Percentiles rank a stretch among this genome's conserved stretches.
These are phyloP conservation scores for Tuctoria greenei DNA, from an alignment of 176 grass and related monocot species.

Conservation along the genomic window DNA sequence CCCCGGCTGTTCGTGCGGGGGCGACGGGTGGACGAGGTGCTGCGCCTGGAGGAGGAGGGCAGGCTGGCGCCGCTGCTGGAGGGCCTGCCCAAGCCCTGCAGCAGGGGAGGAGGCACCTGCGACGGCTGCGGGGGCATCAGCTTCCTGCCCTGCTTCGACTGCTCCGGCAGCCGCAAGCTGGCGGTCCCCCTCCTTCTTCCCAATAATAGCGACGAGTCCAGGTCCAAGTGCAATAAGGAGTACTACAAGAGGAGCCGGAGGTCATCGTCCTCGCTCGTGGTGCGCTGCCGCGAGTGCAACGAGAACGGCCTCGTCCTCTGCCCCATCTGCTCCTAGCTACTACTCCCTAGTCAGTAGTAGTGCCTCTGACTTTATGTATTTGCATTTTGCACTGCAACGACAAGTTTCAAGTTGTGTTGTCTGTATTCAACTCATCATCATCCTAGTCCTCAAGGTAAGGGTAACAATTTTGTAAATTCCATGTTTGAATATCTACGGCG, in stretches of 20 bases:
- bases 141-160: slow-evolving; percentile 69
- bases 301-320: slow-evolving; percentile 77
- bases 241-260: no score
- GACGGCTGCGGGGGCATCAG: slow-evolving; percentile 58
- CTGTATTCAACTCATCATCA: no score
- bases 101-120: slow-evolving; percentile 37
- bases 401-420: no score
- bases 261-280: not conserved
- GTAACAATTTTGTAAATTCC: no score
- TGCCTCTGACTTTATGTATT: no score
- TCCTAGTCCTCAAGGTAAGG: no score
- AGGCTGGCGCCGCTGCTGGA: slow-evolving; percentile 48
- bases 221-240: not conserved
- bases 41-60: slow-evolving; percentile 59
- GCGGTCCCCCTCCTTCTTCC: not conserved
- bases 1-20: slow-evolving; percentile 64
- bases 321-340: slow-evolving; percentile 55
- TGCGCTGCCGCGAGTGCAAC: slow-evolving; percentile 67
- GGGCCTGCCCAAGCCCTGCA: slow-evolving; percentile 48
- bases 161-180: slow-evolving; percentile 66
- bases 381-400: no score
- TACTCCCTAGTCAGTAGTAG: no score
- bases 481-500: no score
- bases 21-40: slow-evolving; percentile 47
- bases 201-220: no score